Evolutionary conservation across 257 asterid species (phyloP).

Genomic region (Solanum gandarillasii): DNA sequence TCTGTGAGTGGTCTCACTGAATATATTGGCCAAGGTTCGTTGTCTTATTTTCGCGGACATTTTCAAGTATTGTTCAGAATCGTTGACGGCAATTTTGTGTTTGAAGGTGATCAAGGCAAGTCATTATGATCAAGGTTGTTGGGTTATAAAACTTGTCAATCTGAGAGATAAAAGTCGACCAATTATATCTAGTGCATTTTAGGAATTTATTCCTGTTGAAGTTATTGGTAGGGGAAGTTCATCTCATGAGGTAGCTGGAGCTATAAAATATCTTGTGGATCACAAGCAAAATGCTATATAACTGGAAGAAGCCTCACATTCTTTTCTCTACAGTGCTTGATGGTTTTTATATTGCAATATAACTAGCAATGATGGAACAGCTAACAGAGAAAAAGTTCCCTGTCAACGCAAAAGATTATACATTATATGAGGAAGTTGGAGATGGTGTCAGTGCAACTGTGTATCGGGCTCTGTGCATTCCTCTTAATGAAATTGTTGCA

Average conservation of each 20-base stretch:
- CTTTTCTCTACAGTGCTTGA: slow-evolving; percentile 5
- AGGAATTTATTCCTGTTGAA: background rate
- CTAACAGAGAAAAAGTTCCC: slow-evolving; percentile 55
- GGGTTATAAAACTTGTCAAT: background rate
- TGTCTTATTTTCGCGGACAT: background rate
- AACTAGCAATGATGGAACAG: slow-evolving; percentile 42
- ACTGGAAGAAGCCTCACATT: slow-evolving; percentile 17
- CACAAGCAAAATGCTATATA: slow-evolving; percentile 21
- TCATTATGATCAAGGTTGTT: background rate
- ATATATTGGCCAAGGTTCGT: background rate
- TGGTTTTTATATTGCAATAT: slow-evolving; percentile 8
- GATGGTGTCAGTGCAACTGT: slow-evolving; percentile 99
- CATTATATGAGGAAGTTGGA: slow-evolving; percentile 83
- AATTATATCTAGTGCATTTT: background rate
- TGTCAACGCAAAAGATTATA: slow-evolving; percentile 58
- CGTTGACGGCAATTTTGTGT: background rate
- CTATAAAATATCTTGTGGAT: slow-evolving; percentile 4
- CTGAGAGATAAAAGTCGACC: background rate
- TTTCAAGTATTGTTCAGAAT: background rate
- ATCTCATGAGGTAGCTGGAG: slow-evolving; percentile 11
- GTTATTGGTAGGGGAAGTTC: background rate
- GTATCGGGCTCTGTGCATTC: slow-evolving; percentile 75
- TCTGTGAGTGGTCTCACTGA: background rate
- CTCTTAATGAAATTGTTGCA: slow-evolving; percentile 70
- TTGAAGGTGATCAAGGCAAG: background rate